phyloP scores from a whole-genome alignment of 1,284 basidiomycete species.

The Albatrellus sp. region DNA sequence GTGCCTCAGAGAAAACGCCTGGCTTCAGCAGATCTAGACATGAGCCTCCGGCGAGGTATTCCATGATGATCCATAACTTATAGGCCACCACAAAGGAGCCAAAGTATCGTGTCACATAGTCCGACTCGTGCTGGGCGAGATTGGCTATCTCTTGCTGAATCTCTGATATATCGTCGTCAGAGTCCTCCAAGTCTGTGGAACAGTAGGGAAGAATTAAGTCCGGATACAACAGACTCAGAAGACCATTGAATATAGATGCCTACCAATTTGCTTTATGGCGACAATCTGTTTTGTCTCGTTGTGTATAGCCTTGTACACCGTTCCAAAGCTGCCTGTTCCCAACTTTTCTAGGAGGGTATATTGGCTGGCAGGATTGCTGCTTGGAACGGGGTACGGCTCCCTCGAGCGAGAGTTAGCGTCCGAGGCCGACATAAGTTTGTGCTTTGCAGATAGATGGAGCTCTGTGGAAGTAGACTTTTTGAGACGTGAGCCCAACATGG shows the following conservation, averaged over 20 bases:
- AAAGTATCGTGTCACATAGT: constrained; percentile 93
- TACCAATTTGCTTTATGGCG: constrained; percentile 96
- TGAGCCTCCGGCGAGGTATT: constrained; percentile 96
- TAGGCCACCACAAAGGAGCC: constrained; percentile 94
- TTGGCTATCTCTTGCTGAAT: constrained; percentile 98
- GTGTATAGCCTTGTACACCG: constrained; percentile 94
- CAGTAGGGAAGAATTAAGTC: constrained; percentile 3
- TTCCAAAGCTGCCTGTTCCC: constrained; percentile 95
- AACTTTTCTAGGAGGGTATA: constrained; percentile 93
- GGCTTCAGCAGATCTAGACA: constrained; percentile 92
- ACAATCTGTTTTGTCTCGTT: constrained; percentile 90
- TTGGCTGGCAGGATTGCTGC: constrained; percentile 72
- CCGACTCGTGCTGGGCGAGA: constrained; percentile 89
- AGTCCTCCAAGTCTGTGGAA: constrained; percentile 64
- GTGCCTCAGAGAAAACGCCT: constrained; percentile 80
- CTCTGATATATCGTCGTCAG: constrained; percentile 91
- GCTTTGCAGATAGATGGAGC: constrained; percentile 7
- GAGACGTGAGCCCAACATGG: constrained; percentile 9
- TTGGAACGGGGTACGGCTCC: constrained; percentile 58
- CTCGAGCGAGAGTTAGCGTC: constrained; percentile 16
- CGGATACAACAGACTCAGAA: not conserved
- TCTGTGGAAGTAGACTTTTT: constrained; percentile 8
- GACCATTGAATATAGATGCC: constrained; percentile 16
- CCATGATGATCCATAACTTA: constrained; percentile 99
- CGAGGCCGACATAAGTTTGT: constrained; percentile 7